Base-by-base conservation (phyloP, 108 stramenopile species). In the Epithemia pelagica region DNA sequence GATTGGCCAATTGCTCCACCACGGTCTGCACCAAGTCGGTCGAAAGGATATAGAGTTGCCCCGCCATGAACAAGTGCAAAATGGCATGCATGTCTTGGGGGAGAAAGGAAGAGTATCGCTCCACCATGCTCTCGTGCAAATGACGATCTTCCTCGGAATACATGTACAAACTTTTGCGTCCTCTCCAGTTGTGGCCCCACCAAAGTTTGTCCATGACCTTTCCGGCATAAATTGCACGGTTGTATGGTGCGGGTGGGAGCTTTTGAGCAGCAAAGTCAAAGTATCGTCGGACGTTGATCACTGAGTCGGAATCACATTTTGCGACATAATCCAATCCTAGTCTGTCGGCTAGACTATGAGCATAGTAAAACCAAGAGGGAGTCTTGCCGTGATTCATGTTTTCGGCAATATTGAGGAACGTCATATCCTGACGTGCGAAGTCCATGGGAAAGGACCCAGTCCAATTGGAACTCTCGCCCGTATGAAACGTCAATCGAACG, bases 341-440 rank as follows among this genome's bases (percentile, higher is more conserved):
- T 10, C 72, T 37, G 24, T 76, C 57, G 31, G 63, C 54, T 15
- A 81, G 58, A 18, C 26, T 54, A 8, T 67, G 63, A 31, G 67
- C 80, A 71, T 69, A 76, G 28, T 76, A 71, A 31, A 81, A 66
- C 61, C 71, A 81, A 18, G 80, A 69, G 37, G 56, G 74, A 2
- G 68, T 73, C 69, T 81, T 81, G 53, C 80, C 80, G 5, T 81
- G 75, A 58, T 81, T 81, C 80, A 81, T 81, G 57, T 76, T 76
- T 66, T 81, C 80, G 32, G 74, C 61, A 25, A 66, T 64, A 57
- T 64, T 66, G 2, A 62, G n/a, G 22, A 66, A 56, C 24, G 52
- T 66, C 54, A 54, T 55, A 29, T 66, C 65, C 23, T 26, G 65
- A 15, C 28, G 30, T 23, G 52, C 28, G 29, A 54, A 37, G 23